Percentiles rank a stretch among this genome's conserved stretches.
Evolutionary conservation across 805 yeast genomes (phyloP).

Genomic region (Kregervanrija delftensis): DNA sequence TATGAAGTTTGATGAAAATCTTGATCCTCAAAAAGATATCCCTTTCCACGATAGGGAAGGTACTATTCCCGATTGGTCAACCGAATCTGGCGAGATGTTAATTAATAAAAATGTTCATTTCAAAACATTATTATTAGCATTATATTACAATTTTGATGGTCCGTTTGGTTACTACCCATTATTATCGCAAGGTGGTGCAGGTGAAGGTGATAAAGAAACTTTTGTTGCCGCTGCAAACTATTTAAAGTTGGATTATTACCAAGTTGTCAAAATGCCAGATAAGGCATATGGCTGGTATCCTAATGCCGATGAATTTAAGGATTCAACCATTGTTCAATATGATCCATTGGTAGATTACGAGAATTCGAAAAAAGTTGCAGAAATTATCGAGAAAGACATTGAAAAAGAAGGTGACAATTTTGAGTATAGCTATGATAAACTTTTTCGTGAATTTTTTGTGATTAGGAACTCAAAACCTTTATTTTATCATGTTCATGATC

Average conservation of each 20-base stretch:
- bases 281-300: slow-evolving; percentile 23
- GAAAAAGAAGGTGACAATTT: slow-evolving; percentile 7
- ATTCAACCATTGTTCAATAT: slow-evolving; percentile 25
- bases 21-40: background rate
- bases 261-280: slow-evolving; percentile 32
- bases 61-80: slow-evolving; percentile 52
- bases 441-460: slow-evolving; percentile 12
- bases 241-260: slow-evolving; percentile 40
- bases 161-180: slow-evolving; percentile 54
- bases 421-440: slow-evolving; percentile 7
- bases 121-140: slow-evolving; percentile 48
- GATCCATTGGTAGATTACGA: slow-evolving; percentile 23
- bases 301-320: slow-evolving; percentile 20
- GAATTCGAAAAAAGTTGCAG: slow-evolving; percentile 11
- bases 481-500: slow-evolving; percentile 38
- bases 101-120: slow-evolving; percentile 54
- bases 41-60: slow-evolving; percentile 53
- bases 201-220: slow-evolving; percentile 81
- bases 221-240: slow-evolving; percentile 57
- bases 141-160: slow-evolving; percentile 63
- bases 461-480: slow-evolving; percentile 16
- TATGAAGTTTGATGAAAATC: background rate
- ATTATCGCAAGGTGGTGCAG: slow-evolving; percentile 55
- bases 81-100: slow-evolving; percentile 65
- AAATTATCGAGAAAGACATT: slow-evolving; percentile 13